Base-by-base conservation (phyloP, 805 yeast species). In the Lachancea thermotolerans region DNA sequence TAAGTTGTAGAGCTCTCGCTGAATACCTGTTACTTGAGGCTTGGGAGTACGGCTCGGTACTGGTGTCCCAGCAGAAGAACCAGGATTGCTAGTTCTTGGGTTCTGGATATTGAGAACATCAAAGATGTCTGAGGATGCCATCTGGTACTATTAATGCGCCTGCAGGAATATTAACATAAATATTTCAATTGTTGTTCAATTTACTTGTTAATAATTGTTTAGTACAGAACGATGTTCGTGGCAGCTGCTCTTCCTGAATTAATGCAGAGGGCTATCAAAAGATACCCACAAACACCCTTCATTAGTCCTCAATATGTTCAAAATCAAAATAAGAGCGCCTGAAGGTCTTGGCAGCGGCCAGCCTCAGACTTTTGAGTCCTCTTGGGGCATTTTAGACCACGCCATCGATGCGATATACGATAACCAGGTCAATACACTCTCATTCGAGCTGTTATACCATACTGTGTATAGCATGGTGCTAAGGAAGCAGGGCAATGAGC, bases 1-100 rank as follows among this genome's bases (percentile, higher is more conserved):
- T 43, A 95, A 72, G 52, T 84, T 85, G 64, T 84, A 90, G 44
- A 93, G 70, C 62, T 93, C 99, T 54, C 98, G 75, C 50, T 86
- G 90, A 78, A 91, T 84, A 21, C 95, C 95, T 1, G 80, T 70
- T 37, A 72, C 63, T 39, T 54, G 61, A 12, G 55, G 59, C 38
- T 55, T 60, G 17, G 54, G 47, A 7, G 48, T 45, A n/a, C 49
- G 48, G 14, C 35, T 45, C 10, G 49, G 44, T 12, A 50, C 39
- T 2, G 54, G 37, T 8, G 53, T 35, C 7, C 46, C 35, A 30
- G 46, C 46, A 2, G 48, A 44, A 7, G 51, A 46, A 8, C 49
- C 47, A n/a, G 57, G 50, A 8, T 54, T 47, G 8, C 57, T 49
- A n/a, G 57, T 41, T 44, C 55, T 54, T 6, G 59, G 48, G 32